Conservation (phyloP, 169 alveolate genomes). For the Pseudocohnilembus persalinus region DNA sequence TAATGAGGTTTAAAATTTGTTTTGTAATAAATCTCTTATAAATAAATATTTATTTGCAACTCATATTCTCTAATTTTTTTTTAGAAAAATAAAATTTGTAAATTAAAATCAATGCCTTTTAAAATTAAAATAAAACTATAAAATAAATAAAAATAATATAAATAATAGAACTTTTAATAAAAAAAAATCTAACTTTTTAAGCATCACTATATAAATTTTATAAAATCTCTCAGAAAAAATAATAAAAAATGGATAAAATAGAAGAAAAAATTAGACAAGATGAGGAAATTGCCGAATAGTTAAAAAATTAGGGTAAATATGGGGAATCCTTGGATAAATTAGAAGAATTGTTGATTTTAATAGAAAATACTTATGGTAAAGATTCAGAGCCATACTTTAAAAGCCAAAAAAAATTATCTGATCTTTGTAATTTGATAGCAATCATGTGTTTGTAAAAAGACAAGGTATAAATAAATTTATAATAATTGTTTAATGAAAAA, state of each 20-base stretch:
- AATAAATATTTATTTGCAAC: no score
- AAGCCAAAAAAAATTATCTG: constrained; percentile 50
- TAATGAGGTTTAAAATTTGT: no score
- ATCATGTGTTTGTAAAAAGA: constrained; percentile 47
- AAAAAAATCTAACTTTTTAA: no score
- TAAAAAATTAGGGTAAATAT: constrained; percentile 22
- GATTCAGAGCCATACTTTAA: constrained; percentile 41
- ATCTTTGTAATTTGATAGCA: constrained; percentile 58
- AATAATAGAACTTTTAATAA: no score
- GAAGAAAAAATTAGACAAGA: constrained; percentile 41
- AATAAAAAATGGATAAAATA: not conserved
- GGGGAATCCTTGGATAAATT: constrained; percentile 22
- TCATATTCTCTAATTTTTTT: no score
- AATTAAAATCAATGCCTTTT: no score
- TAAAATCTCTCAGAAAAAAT: not conserved
- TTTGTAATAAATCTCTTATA: no score
- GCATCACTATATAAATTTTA: no score
- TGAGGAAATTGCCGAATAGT: constrained; percentile 37
- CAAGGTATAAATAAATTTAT: not conserved
- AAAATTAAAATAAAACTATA: no score
- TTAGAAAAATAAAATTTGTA: no score
- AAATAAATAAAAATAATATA: no score
- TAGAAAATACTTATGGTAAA: constrained; percentile 37
- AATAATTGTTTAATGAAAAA: no score
- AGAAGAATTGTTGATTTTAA: constrained; percentile 17